phyloP scores from a whole-genome alignment of 2,329 filamentous ascomycete species.

The Fusarium clavum region DNA sequence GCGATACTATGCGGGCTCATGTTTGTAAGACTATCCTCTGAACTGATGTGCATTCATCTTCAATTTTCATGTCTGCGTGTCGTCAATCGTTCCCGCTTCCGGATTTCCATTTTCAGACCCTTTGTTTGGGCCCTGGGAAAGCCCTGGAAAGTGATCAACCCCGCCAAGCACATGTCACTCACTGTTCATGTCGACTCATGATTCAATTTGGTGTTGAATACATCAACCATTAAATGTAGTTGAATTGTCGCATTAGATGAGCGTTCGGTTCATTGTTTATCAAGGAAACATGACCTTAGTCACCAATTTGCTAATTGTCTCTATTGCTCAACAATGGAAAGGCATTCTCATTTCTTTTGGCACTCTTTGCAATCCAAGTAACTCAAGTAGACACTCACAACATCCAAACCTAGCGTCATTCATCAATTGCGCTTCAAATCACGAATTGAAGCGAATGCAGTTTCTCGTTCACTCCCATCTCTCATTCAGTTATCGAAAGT shows the following conservation, averaged over 20 bases:
- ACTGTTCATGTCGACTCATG: slow-evolving; percentile 3
- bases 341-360: too few species aligned
- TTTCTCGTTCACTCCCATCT: neutral
- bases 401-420: neutral
- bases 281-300: too few species aligned
- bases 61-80: slow-evolving; percentile 38
- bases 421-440: neutral
- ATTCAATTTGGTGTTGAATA: neutral
- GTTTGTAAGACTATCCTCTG: slow-evolving; percentile 2
- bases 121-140: slow-evolving; percentile 36
- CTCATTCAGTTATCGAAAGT: neutral
- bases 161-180: slow-evolving; percentile 16
- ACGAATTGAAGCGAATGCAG: neutral
- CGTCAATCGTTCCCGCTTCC: slow-evolving; percentile 47
- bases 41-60: slow-evolving; percentile 8
- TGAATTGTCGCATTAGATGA: neutral
- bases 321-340: too few species aligned
- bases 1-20: slow-evolving; percentile 1
- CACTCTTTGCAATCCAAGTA: neutral
- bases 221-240: neutral
- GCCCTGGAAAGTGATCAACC: slow-evolving; percentile 24
- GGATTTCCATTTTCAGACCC: slow-evolving; percentile 41
- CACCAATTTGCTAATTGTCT: too few species aligned
- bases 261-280: neutral
- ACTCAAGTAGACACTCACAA: neutral